Conservation (phyloP, 208 protist genomes). For the Trypanosoma brucei region DNA sequence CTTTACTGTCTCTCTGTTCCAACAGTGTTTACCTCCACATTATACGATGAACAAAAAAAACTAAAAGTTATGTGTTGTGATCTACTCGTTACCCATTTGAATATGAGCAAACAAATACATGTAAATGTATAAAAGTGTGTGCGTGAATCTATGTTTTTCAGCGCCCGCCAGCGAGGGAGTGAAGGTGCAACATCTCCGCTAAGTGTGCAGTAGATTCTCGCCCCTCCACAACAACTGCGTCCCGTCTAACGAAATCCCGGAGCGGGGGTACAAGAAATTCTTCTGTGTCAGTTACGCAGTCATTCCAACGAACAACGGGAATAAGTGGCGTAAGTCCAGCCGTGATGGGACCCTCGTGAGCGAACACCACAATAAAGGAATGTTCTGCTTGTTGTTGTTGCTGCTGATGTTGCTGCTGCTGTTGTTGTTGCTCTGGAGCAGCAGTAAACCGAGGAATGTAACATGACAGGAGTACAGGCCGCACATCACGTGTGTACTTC, state of each 20-base stretch:
- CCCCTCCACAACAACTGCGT: conserved; percentile 45
- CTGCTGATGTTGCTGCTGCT: conserved; percentile 6
- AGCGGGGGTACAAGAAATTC: conserved; percentile 51
- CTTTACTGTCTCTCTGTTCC: no score
- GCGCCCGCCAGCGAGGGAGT: conserved; percentile 33
- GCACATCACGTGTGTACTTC: conserved; percentile 35
- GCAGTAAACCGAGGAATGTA: conserved; percentile 29
- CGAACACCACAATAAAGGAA: conserved; percentile 54
- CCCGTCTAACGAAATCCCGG: conserved; percentile 32
- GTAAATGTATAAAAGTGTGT: no score
- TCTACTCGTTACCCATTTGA: no score
- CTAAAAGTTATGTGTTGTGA: no score
- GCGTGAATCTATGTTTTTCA: background rate
- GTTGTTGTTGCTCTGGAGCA: background rate
- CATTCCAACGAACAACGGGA: conserved; percentile 48
- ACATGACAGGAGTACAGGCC: conserved; percentile 73
- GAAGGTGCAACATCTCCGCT: conserved; percentile 71
- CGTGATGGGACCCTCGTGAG: conserved; percentile 38
- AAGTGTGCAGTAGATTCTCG: conserved; percentile 68
- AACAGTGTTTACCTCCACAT: no score
- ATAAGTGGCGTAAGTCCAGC: conserved; percentile 34
- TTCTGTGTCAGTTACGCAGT: conserved; percentile 64
- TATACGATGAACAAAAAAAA: no score
- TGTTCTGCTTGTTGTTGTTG: conserved; percentile 25
- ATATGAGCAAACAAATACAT: no score